Conservation (phyloP, 768 basidiomycete species). For the Mycena polygramma region DNA sequence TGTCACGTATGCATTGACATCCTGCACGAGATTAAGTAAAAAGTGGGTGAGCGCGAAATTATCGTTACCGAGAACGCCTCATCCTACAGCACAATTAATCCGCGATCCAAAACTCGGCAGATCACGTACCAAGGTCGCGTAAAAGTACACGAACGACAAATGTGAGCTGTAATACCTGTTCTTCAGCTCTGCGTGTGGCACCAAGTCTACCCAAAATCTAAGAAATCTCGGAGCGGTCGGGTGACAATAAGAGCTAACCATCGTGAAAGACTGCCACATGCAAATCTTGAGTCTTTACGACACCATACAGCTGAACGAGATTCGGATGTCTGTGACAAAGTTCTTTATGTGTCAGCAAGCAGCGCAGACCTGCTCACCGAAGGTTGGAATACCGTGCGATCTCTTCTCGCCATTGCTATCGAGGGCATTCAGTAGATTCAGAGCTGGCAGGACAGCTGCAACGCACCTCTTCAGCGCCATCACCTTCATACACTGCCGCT, state of each 20-base stretch:
- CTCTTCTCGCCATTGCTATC: not conserved
- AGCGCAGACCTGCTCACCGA: not conserved
- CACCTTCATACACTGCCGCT: not conserved
- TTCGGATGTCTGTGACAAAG: not conserved
- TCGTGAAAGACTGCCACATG: constrained; percentile 4
- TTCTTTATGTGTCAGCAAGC: not conserved
- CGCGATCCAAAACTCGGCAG: not conserved
- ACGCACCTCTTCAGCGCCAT: not conserved
- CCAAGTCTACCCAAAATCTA: not conserved
- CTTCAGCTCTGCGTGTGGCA: not conserved
- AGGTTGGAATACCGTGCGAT: not conserved
- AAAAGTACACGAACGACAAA: not conserved
- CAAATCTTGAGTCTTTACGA: not conserved
- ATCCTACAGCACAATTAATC: no score
- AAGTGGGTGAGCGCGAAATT: not conserved
- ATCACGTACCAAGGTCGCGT: not conserved
- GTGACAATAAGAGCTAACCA: not conserved
- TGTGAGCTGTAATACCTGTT: not conserved
- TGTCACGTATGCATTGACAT: not conserved
- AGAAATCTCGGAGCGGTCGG: not conserved
- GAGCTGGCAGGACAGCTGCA: no score
- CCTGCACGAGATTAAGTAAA: not conserved
- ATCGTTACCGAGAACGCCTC: not conserved
- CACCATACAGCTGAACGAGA: not conserved
- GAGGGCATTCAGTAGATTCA: not conserved